Evolutionary conservation across 345 rosid species (phyloP), one percentile per base, ranked within the genome.

Genomic region (Salix koriyanagi): DNA sequence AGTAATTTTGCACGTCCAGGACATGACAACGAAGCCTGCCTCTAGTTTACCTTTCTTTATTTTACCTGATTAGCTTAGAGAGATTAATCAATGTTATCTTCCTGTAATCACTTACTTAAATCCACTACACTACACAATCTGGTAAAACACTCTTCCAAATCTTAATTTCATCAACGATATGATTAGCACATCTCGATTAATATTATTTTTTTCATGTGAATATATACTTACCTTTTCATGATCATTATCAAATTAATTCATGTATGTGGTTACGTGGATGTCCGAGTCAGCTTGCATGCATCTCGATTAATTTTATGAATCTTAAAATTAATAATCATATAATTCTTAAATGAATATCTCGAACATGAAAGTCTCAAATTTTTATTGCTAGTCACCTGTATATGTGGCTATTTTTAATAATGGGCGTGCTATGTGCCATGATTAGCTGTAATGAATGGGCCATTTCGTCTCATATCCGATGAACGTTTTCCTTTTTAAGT

Each of bases 1-100:
- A 23, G 23, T 0, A 25, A 5, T 12, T 9, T 1, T 3, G 62
- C 2, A 56, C 26, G 3, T 3, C 0, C 11, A 58, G 69, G n/a
- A 36, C 42, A 19, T 36, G 69, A 36, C 28, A 56, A 56, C 3
- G 26, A 56, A 10, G 28, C 14, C 62, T 56, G 12, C 0, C 12
- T 34, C 23, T 6, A 0, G 15, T 12, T 34, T 28, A 8, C 2
- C 12, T 14, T 25, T 69, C 4, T 48, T 46, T 70, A 48, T 13
- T 11, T 21, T 23, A 46, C 39, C 3, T 12, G 46, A 74, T 65
- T 74, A 65, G 26, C 21, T 7, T 4, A 19, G 16, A 26, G 48
- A 69, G 72, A 2, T 37, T 67, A 66, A 75, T 67, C 39, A 21
- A 75, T 65, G 39, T 66, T 75, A 66, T 75, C 65, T 65, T 52